Evolutionary conservation across 768 basidiomycete genomes (phyloP).

Genomic region (Bullera alba): DNA sequence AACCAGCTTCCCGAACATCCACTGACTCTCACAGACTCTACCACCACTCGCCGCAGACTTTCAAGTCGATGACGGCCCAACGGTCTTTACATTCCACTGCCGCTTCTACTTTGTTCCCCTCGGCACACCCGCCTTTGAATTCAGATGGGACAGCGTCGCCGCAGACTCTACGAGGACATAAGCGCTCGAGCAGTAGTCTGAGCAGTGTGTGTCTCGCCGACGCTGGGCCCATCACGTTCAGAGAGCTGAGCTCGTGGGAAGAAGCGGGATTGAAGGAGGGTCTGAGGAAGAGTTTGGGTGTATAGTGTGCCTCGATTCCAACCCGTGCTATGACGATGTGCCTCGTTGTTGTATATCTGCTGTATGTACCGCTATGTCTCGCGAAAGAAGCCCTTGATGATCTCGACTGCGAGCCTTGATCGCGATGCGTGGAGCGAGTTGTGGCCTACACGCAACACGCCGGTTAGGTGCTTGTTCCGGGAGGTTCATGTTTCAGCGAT

Average conservation of each 20-base stretch:
- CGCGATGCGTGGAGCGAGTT: too few relatives aligned
- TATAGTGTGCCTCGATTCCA: too few relatives aligned
- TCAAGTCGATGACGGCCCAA: constrained; percentile 32
- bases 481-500: too few relatives aligned
- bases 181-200: constrained; percentile 6
- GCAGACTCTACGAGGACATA: not conserved
- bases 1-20: not conserved
- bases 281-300: constrained; percentile 11
- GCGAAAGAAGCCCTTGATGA: too few relatives aligned
- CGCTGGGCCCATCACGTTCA: constrained; percentile 19
- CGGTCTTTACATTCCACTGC: constrained; percentile 20
- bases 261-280: constrained; percentile 10
- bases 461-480: too few relatives aligned
- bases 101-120: constrained; percentile 7
- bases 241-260: constrained; percentile 14
- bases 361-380: too few relatives aligned
- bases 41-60: constrained; percentile 33
- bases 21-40: constrained; percentile 18
- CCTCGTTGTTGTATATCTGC: too few relatives aligned
- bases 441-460: too few relatives aligned
- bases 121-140: not conserved
- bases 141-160: not conserved
- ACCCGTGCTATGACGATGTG: too few relatives aligned
- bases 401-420: too few relatives aligned
- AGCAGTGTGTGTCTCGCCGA: not conserved